Base-by-base conservation (phyloP, 2,329 filamentous ascomycete genomes). In the Coniella vitis region DNA sequence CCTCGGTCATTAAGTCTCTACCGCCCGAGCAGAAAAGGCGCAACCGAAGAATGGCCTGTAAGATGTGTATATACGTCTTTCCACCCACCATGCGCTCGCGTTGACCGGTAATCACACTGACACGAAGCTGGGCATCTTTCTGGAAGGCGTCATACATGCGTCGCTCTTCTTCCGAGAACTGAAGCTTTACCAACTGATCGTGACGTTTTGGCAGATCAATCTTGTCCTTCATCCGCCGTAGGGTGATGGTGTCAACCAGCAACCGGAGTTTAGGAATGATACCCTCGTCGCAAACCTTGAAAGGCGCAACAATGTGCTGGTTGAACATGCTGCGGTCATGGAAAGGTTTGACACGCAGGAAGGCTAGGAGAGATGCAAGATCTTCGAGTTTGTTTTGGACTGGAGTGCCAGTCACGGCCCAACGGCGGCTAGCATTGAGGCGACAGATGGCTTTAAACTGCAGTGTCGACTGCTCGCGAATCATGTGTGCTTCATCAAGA, bases 351-450 rank as follows among this genome's bases (percentile, higher is more conserved):
- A 97, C 72, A 13, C 86, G 82, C 37, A 97, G 71, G 61, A 97
- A 97, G 29, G 84, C 87, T 51, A 95, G 82, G 3, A 97, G 72
- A 1, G 91, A 87, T 13, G 88, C 87, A 19, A 97, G 75, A 63
- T 98, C 93, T 56, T 94, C 90, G 2, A 97, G 75, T 4, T 87
- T 84, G 61, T 98, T 98, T 66, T 97, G 91, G 8, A 97, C 87
- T 0, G 90, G 93, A 0, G 93, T 97, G 47, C 91, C 93, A 0
- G 93, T 97, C n/a, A 97, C 88, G 3, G 90, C 91, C 93, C 93
- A 98, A 31, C 90, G 84, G 29, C 90, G 81, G 60, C 87, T 79
- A 2, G 90, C 87, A 52, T 86, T 77, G 3, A 97, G 72, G 17
- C 81, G 78, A 55, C 89, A 90, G 17, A 93, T 87, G 3, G 88